Percentiles rank a stretch among this genome's conserved stretches.
phyloP scores from a whole-genome alignment of 352 stramenopile species.

The Phytophthora ohioensis region DNA sequence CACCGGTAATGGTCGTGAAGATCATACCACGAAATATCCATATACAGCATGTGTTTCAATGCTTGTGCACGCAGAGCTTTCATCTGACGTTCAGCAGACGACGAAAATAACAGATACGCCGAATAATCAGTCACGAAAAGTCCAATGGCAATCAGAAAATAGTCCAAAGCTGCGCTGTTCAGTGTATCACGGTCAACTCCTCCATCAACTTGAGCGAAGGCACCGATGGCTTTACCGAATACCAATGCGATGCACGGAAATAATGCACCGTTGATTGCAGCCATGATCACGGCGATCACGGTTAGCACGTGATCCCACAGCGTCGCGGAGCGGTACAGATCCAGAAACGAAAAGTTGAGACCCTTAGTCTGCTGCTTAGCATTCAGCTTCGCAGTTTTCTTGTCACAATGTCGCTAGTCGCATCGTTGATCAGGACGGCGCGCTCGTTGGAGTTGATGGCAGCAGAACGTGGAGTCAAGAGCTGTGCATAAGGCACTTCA shows the following conservation, averaged over 20 bases:
- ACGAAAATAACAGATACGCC: constrained; percentile 37
- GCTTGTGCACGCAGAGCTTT: constrained; percentile 36
- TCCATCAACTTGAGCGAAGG: constrained; percentile 40
- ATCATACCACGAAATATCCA: constrained; percentile 56
- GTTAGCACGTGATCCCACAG: constrained; percentile 28
- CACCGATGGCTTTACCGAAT: constrained; percentile 52
- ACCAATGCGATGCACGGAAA: constrained; percentile 34
- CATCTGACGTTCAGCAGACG: constrained; percentile 49
- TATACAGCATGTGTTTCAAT: constrained; percentile 45
- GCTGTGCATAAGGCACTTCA: constrained; percentile 14
- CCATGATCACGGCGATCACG: constrained; percentile 18
- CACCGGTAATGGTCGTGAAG: constrained; percentile 31
- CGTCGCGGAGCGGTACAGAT: constrained; percentile 39
- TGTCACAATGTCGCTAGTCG: constrained; percentile 7
- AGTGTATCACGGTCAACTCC: constrained; percentile 30
- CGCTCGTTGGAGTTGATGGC: neutral
- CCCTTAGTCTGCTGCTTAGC: too few relatives aligned
- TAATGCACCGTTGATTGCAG: constrained; percentile 38
- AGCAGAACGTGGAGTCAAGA: constrained; percentile 15
- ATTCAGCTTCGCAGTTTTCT: neutral
- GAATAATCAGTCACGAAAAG: constrained; percentile 46
- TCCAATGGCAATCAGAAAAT: constrained; percentile 36
- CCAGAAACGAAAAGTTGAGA: constrained; percentile 22
- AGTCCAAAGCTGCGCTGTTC: constrained; percentile 39
- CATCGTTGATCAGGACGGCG: constrained; percentile 2